A percentile compares a stretch with the other conserved stretches of the same genome.
Evolutionary conservation across 495 filamentous ascomycete species (phyloP).

Genomic region (Lophiostoma macrostomum): DNA sequence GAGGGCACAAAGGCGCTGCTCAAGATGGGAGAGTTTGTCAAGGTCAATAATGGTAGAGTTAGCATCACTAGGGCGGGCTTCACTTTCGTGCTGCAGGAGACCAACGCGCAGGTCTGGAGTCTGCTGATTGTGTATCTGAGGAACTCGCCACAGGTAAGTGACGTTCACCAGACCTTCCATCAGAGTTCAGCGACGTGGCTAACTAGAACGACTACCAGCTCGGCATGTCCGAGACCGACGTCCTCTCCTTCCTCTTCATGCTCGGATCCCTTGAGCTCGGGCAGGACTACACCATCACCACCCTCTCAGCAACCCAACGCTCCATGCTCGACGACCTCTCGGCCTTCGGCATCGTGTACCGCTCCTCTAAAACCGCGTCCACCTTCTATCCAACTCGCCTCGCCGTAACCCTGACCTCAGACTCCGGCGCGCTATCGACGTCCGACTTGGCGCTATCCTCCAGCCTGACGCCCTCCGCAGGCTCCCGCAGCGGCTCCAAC

Average conservation of each 20-base stretch:
- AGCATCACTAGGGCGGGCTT: slow-evolving; percentile 90
- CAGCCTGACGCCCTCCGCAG: slow-evolving; percentile 31
- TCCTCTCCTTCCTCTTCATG: slow-evolving; percentile 93
- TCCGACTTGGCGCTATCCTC: slow-evolving; percentile 42
- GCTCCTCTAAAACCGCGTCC: slow-evolving; percentile 46
- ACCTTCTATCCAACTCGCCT: slow-evolving; percentile 93
- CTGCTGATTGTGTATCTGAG: slow-evolving; percentile 90
- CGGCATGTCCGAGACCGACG: slow-evolving; percentile 81
- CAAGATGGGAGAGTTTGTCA: slow-evolving; percentile 74
- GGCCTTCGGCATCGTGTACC: slow-evolving; percentile 91
- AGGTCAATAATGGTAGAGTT: slow-evolving; percentile 54
- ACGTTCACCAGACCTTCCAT: no score
- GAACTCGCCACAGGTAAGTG: slow-evolving; percentile 60
- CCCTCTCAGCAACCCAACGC: slow-evolving; percentile 74
- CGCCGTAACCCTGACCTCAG: slow-evolving; percentile 89
- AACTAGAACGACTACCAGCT: slow-evolving; percentile 41
- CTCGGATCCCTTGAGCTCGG: slow-evolving; percentile 92
- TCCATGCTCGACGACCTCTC: slow-evolving; percentile 80
- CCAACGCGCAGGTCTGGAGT: slow-evolving; percentile 95
- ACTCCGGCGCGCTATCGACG: slow-evolving; percentile 61
- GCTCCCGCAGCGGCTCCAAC: slow-evolving; percentile 38
- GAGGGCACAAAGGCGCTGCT: slow-evolving; percentile 79
- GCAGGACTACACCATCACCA: slow-evolving; percentile 76
- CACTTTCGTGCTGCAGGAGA: slow-evolving; percentile 88
- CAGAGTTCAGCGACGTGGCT: no score